Percentiles rank a stretch among this genome's conserved stretches.
phyloP scores from a whole-genome alignment of 2,329 filamentous ascomycete species.

The Pseudogymnoascus sp. region DNA sequence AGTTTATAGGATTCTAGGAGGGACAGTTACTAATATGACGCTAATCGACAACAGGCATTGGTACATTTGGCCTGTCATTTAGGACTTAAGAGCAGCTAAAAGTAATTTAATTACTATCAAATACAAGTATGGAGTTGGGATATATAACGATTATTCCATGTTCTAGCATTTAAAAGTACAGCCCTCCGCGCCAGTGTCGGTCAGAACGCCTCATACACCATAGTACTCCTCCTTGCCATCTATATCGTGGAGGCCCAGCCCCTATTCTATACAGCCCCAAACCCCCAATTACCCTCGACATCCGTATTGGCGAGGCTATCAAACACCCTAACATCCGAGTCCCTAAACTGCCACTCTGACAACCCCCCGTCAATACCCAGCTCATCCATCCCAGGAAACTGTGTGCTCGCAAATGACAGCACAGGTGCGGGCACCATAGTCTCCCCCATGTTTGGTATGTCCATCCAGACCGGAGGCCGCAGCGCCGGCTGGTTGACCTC shows the following conservation, averaged over 20 bases:
- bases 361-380: constrained; percentile 14
- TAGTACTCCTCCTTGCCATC: neutral
- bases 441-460: neutral
- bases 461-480: neutral
- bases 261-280: constrained; percentile 11
- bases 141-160: neutral
- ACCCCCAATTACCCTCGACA: constrained; percentile 27
- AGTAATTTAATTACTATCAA: neutral
- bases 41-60: neutral
- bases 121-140: neutral
- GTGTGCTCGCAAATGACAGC: constrained; percentile 21
- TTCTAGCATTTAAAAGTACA: neutral
- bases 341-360: constrained; percentile 16
- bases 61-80: neutral
- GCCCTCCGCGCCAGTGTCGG: too few species aligned
- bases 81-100: neutral
- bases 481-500: neutral
- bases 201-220: neutral
- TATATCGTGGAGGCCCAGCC: neutral
- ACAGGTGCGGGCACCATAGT: constrained; percentile 11
- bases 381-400: constrained; percentile 11
- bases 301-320: constrained; percentile 26
- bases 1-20: neutral
- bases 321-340: constrained; percentile 25
- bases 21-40: neutral